Base-by-base conservation (phyloP, 2,329 filamentous ascomycete genomes). In the Hymenoscyphus infarciens region DNA sequence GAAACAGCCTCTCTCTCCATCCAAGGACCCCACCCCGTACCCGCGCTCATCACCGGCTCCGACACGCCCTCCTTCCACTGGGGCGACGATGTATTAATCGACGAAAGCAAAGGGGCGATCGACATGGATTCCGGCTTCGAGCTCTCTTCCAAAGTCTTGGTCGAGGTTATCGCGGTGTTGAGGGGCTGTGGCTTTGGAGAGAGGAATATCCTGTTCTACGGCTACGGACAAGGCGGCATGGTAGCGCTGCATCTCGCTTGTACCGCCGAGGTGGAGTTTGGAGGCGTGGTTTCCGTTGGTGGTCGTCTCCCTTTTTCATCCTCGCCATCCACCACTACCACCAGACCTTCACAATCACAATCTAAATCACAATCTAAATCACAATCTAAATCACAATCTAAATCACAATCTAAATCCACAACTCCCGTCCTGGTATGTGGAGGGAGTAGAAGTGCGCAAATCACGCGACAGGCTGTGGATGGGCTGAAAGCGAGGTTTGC, bases 371-470 rank as follows among this genome's bases (percentile, higher is more conserved):
- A n/a, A n/a, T n/a, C n/a, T n/a, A n/a, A n/a, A n/a, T 16, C 15
- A 22, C 11, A 19, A 10, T 7, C 29, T 61, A 90, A 88, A 76
- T 81, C 81, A n/a, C n/a, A n/a, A n/a, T n/a, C n/a, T n/a, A n/a
- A n/a, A n/a, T 16, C 15, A 22, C 11, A 19, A 10, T 7, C 29
- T 61, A 90, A 88, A 76, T 81, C 81, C 61, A 81, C 79, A 68
- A 91, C 89, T 1, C 86, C 85, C 0, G 79, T 89, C 5, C 70
- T 92, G 52, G 74, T 90, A 1, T 87, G 84, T 68, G 83, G 82
- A 45, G 86, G 84, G 0, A 77, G 76, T 52, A 74, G 76, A 25
- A 80, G 79, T 63, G 76, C 82, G 1, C 80, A 83, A 70, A 79
- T 91, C 1, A 87, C 87, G 10, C 82, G 85, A 4, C 83, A 85